Percentiles rank a stretch among this genome's conserved stretches.
Conservation (phyloP, 495 filamentous ascomycete genomes). For the Friedmanniomyces simplex region DNA sequence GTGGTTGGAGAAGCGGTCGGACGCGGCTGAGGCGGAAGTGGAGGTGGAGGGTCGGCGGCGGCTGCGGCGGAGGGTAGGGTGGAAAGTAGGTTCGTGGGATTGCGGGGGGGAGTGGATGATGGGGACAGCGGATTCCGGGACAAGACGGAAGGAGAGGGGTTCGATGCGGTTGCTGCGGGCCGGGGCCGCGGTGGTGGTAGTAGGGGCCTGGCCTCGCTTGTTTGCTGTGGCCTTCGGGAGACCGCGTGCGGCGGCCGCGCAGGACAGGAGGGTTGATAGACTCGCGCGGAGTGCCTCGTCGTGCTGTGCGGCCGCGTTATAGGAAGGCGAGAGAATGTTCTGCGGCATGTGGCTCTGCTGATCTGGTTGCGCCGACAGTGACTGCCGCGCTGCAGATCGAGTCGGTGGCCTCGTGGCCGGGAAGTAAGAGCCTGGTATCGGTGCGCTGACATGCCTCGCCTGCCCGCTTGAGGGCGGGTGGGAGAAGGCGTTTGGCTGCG, state of each 20-base stretch:
- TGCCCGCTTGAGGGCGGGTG: constrained; percentile 55
- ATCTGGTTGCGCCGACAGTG: background rate
- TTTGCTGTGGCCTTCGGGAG: constrained; percentile 48
- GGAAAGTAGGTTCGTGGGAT: constrained; percentile 19
- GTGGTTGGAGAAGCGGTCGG: constrained; percentile 8
- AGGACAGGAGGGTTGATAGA: constrained; percentile 87
- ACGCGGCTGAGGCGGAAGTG: constrained; percentile 10
- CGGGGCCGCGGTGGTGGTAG: constrained; percentile 10
- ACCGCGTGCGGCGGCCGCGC: constrained; percentile 76
- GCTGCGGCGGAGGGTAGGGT: constrained; percentile 19
- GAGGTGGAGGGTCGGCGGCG: background rate
- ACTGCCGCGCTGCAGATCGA: constrained; percentile 18
- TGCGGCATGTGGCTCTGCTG: constrained; percentile 34
- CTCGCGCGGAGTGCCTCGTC: constrained; percentile 88
- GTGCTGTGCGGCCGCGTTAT: constrained; percentile 61
- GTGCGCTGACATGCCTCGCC: constrained; percentile 31
- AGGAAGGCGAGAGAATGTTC: constrained; percentile 61
- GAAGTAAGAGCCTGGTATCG: constrained; percentile 34
- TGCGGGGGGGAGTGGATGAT: background rate
- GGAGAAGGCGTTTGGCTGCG: constrained; percentile 82
- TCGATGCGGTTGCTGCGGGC: constrained; percentile 32
- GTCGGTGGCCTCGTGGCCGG: constrained; percentile 25
- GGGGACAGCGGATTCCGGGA: constrained; percentile 61
- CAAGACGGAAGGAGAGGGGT: constrained; percentile 52
- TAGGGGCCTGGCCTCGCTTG: constrained; percentile 27